Base-by-base conservation (phyloP, 371 early-diverging fungal species). In the Circinella umbellata region DNA sequence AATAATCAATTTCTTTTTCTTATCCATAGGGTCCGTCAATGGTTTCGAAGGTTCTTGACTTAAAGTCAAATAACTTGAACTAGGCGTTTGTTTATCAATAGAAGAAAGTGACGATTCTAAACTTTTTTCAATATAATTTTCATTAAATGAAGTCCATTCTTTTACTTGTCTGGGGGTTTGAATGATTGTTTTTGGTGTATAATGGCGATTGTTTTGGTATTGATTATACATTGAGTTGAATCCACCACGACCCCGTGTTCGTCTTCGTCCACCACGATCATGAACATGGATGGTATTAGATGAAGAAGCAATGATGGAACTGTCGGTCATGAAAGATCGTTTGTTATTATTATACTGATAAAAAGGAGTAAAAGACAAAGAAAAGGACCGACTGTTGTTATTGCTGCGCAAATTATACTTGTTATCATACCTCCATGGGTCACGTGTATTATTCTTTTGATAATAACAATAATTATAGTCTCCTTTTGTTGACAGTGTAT, bases 1-100 rank as follows among this genome's bases (percentile, higher is more conserved):
- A 20, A 93, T 86, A 20, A 93, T 86, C 18, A 93, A 68, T 9
- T 93, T 61, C 11, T 68, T 54, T 36, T 68, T 68, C 0, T 17
- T 3, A 18, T 17, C 9, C 9, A 49, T 39, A 3, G 61, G 47
- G 2, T 37, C 20, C 35, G 27, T 36, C 18, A 49, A 34, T 51
- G 35, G 5, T 27, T 18, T 27, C 14, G 72, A 67, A 34, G 66
- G 64, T 55, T 66, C 69, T 10, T 20, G 38, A 13, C 57, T 51
- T 35, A 48, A 20, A 39, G 35, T 46, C 38, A 57, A 37, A 54
- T 64, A 64, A 4, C 11, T 9, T 53, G 53, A 37, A n/a, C 65
- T 49, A 13, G 65, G 65, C 1, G 8, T 1, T 51, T 51, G 51
- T 1, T 4, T 51, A 15, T n/a, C n/a, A n/a, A n/a, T n/a, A 7